Evolutionary conservation across 1,284 basidiomycete genomes (phyloP), one percentile per base, ranked within the genome.

Genomic region (Pseudozyma sp.): DNA sequence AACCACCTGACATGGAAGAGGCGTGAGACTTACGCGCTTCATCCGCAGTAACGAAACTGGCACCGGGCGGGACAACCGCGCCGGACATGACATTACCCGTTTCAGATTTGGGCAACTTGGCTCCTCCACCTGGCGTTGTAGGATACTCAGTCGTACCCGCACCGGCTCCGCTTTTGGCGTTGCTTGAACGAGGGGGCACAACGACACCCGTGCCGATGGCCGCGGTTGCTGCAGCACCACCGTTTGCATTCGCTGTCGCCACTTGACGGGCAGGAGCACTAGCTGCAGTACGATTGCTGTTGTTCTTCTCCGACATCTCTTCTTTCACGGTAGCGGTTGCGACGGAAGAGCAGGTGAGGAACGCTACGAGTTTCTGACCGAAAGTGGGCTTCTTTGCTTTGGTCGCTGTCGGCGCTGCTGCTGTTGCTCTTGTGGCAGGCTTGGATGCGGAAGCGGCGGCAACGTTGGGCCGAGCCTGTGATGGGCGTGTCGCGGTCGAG

Each of bases 1-100:
- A 43, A 7, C 38, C 39, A 13, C 45, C 35, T 3, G 34, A 36
- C 19, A 53, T 3, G 16, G 31, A 45, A 5, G 56, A 67, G 5
- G 59, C 34, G 0, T 47, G 59, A 5, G 63, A 55, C 36, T 61
- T 67, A 11, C 63, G 42, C 16, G 40, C 55, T 18, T 63, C 67
- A 3, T 64, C 70, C 38, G 57, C 67, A 21, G 81, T 82, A 0
- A 84, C 85, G 38, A 90, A 91, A 16, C 88, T 89, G 66, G 89
- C 90, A 39, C 92, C 92, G 2, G 90, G 91, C 8, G 91, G 87
- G 66, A 90, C 91, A 52, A 92, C 91, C 6, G 90, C 90, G 13
- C 89, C 89, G 3, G 90, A 90, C 19, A 89, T 89, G 58, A 92
- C 86, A 40, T 90, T 90, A 48, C 88, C 90, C 11, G 91, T 91